phyloP scores from a whole-genome alignment of 345 rosid species.

The Citrus australasica region DNA sequence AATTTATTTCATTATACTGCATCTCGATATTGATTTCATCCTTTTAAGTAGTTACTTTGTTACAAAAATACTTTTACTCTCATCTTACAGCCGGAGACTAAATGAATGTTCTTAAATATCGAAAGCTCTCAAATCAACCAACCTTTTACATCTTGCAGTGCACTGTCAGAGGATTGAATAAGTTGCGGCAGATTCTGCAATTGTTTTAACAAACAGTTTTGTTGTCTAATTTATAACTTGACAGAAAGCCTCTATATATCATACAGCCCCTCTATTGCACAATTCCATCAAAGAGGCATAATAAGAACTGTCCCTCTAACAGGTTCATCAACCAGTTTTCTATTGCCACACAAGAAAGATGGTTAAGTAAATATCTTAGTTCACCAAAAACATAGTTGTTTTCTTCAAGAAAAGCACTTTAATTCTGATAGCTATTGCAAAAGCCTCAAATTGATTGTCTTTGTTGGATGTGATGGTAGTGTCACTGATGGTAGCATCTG shows the following conservation, averaged over 20 bases:
- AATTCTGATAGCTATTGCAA: not conserved
- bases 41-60: too few relatives aligned
- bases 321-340: not conserved
- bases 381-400: not conserved
- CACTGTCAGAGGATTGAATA: too few relatives aligned
- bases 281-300: not conserved
- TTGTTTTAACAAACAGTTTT: too few relatives aligned
- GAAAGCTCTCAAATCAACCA: too few relatives aligned
- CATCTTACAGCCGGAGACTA: too few relatives aligned
- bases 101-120: too few relatives aligned
- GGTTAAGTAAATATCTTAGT: not conserved
- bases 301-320: not conserved
- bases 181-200: too few relatives aligned
- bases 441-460: constrained; percentile 2
- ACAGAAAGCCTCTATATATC: not conserved
- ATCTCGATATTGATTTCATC: too few relatives aligned
- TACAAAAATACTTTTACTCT: too few relatives aligned
- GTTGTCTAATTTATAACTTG: not conserved
- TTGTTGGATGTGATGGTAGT: constrained; percentile 26
- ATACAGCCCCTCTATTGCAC: not conserved
- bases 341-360: not conserved
- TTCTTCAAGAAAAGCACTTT: not conserved
- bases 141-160: too few relatives aligned
- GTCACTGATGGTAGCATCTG: constrained; percentile 57
- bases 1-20: too few relatives aligned